These are phyloP conservation scores for Podospora conica DNA, from an alignment of 495 filamentous ascomycete genomes.

Conservation along the genomic window DNA sequence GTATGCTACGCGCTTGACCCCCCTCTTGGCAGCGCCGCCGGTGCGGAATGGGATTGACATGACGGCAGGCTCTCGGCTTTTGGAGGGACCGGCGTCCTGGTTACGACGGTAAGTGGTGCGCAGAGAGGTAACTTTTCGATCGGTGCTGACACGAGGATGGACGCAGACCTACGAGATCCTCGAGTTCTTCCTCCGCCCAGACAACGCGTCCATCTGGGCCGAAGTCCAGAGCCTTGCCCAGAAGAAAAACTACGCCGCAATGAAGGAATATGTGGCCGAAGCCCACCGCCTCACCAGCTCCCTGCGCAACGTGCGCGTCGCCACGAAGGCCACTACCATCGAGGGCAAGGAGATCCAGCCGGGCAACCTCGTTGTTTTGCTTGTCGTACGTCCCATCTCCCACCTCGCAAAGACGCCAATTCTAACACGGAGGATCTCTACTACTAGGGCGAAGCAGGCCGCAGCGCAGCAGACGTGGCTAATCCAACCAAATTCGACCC, in stretches of 20 bases:
- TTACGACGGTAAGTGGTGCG: conserved; percentile 14
- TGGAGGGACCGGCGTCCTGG: conserved; percentile 35
- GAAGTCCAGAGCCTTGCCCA: conserved; percentile 43
- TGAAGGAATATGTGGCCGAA: conserved; percentile 27
- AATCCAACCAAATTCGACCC: conserved; percentile 20
- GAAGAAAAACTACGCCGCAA: conserved; percentile 24
- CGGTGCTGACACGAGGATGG: conserved; percentile 7
- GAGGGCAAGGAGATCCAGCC: conserved; percentile 24
- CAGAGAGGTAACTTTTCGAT: not conserved
- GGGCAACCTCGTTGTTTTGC: conserved; percentile 24
- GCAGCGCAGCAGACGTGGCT: conserved; percentile 15
- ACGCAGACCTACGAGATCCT: conserved; percentile 34
- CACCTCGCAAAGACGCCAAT: not conserved
- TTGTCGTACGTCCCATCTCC: conserved; percentile 23
- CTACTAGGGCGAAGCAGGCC: conserved; percentile 28
- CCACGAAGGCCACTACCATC: conserved; percentile 17
- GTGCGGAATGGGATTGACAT: too few relatives aligned
- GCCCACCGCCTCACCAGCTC: conserved; percentile 28
- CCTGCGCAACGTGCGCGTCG: conserved; percentile 26
- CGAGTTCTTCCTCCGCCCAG: conserved; percentile 36
- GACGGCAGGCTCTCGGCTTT: conserved; percentile 21
- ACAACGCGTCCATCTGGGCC: conserved; percentile 42
- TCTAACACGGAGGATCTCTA: not conserved
- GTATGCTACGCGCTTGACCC: not conserved
- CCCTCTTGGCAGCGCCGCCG: too few relatives aligned